Percentiles rank a stretch among this genome's conserved stretches.
Evolutionary conservation across 768 basidiomycete species (phyloP).

Genomic region (Auricularia cornea): DNA sequence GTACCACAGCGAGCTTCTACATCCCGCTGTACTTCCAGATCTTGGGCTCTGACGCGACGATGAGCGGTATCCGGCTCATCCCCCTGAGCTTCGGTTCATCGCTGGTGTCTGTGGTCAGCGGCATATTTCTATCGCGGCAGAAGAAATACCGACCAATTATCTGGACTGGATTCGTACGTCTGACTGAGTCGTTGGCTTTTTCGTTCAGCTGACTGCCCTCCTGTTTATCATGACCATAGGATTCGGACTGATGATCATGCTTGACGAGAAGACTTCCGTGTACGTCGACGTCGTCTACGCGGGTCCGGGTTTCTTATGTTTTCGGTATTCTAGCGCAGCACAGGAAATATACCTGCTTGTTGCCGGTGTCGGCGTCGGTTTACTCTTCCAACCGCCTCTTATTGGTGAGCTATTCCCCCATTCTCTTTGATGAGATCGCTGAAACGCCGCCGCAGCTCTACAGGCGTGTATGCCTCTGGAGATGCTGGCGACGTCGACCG

Average conservation of each 20-base stretch:
- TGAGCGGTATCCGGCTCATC: slow-evolving; percentile 27
- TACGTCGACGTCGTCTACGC: slow-evolving; percentile 8
- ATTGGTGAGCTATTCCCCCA: not conserved
- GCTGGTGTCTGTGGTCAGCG: slow-evolving; percentile 14
- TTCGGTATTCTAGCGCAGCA: slow-evolving; percentile 13
- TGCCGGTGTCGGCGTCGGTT: slow-evolving; percentile 26
- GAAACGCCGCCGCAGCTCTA: slow-evolving; percentile 25
- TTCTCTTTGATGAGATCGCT: too few species aligned
- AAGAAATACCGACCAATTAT: slow-evolving; percentile 26
- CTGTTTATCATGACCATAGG: slow-evolving; percentile 1
- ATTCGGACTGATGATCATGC: slow-evolving; percentile 27
- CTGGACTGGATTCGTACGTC: slow-evolving; percentile 17
- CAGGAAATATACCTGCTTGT: slow-evolving; percentile 27
- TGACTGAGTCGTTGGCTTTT: slow-evolving; percentile 12
- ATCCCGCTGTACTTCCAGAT: slow-evolving; percentile 36
- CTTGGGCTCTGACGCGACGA: slow-evolving; percentile 30
- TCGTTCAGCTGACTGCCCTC: not conserved
- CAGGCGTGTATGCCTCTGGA: slow-evolving; percentile 84
- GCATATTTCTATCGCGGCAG: slow-evolving; percentile 18
- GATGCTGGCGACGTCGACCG: slow-evolving; percentile 78
- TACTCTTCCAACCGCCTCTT: slow-evolving; percentile 19
- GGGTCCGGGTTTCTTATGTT: not conserved
- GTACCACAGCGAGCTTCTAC: slow-evolving; percentile 24
- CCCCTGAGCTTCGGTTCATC: slow-evolving; percentile 25
- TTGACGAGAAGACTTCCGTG: slow-evolving; percentile 25